Evolutionary conservation across 1,139 yeast genomes (phyloP), one percentile per base, ranked within the genome.

Genomic region (Pichia sp.): DNA sequence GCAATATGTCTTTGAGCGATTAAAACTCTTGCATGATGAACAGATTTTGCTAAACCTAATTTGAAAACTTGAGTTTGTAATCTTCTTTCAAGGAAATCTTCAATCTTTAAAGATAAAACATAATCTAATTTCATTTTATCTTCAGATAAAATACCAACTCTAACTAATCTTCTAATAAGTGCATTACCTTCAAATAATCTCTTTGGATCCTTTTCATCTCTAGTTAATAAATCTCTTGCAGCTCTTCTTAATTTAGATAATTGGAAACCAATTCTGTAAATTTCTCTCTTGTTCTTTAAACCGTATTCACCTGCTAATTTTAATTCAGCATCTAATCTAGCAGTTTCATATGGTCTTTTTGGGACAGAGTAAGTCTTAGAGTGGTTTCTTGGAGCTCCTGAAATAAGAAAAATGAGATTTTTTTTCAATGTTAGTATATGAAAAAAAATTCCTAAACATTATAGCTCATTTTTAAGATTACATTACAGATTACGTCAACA

Each of bases 131-230:
- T 91, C 96, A 88, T 88, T 78, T 84, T 88, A 81, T 93, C 98
- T 77, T 91, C 99, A 59, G 95, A 77, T 71, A 91, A 82, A 67
- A 91, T 96, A 85, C 99, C 99, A 60, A 88, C 79, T 78, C 96
- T 88, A 52, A 88, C 96, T 67, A 88, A 82, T 79, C 96, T 86
- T 81, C 93, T 80, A 72, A 88, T 91, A 71, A 91, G 86, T 67
- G 99, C 99, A 69, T 91, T 91, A 84, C 99, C 99, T 77, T 91
- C 98, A 79, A 91, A 91, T 67, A 91, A 84, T 80, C 99, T 89
- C 85, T 88, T 91, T 79, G 96, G 96, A 75, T 91, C 98, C 82
- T 91, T 91, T 79, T 91, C 98, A 65, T 91, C 98, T 79, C 96
- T 88, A 77, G 98, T 91, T 74, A 91, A 84, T 67, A 91, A 80